A percentile compares a stretch with the other conserved stretches of the same genome.
Evolutionary conservation across 2,329 filamentous ascomycete genomes (phyloP).

Genomic region (Fulvia fulva): DNA sequence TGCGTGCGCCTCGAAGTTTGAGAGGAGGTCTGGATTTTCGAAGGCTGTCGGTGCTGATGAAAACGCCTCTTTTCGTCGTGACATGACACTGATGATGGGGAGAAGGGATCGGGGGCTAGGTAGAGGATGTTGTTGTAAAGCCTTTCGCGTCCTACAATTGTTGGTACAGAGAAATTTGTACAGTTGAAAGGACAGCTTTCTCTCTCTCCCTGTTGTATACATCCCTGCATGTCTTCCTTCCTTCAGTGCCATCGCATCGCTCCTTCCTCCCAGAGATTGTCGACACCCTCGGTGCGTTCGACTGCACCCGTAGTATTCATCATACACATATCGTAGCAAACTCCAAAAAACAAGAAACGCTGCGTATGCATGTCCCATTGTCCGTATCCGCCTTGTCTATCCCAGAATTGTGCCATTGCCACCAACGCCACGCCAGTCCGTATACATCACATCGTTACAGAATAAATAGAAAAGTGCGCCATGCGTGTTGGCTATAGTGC

Average conservation of each 20-base stretch:
- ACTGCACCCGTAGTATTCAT: background rate
- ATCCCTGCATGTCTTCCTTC: no score
- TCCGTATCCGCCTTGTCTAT: background rate
- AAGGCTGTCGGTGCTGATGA: no score
- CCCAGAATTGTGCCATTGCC: background rate
- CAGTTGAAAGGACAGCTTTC: no score
- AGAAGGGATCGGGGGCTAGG: no score
- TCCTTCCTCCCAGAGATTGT: background rate
- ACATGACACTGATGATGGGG: no score
- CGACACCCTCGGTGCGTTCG: background rate
- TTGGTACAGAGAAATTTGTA: no score
- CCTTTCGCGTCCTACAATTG: no score
- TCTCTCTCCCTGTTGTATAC: no score
- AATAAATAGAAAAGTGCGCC: background rate
- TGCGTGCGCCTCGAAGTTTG: no score
- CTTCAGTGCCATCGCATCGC: background rate
- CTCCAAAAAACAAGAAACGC: background rate
- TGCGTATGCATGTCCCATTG: background rate
- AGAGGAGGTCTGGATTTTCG: no score
- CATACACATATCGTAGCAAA: background rate
- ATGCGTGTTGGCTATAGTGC: slow-evolving; percentile 11
- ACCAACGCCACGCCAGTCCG: slow-evolving; percentile 4
- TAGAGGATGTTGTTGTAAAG: no score
- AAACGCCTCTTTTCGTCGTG: no score
- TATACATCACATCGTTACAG: slow-evolving; percentile 3